phyloP scores from a whole-genome alignment of 140 eudicot species.

The Ambrosia hybrid region DNA sequence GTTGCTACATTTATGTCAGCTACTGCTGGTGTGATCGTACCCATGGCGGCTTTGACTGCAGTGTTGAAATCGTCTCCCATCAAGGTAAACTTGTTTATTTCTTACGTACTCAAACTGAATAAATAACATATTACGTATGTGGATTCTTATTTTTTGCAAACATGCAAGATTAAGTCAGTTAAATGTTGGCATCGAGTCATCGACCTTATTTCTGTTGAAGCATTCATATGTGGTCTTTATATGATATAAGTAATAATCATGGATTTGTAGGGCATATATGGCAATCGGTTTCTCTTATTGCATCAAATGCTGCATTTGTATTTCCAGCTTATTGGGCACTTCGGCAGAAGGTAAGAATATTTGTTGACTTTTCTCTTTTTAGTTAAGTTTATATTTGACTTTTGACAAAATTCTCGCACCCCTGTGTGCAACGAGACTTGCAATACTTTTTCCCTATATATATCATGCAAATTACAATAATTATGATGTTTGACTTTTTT shows the following conservation, averaged over 20 bases:
- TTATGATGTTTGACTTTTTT: constrained; percentile 8
- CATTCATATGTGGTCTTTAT: neutral
- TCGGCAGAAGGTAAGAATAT: constrained; percentile 58
- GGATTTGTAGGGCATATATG: constrained; percentile 75
- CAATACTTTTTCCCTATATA: no score
- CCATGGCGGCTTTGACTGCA: constrained; percentile 96
- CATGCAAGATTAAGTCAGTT: neutral
- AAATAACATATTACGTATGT: neutral
- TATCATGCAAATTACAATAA: neutral
- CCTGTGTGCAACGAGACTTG: no score
- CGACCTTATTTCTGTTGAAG: neutral
- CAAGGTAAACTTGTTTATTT: constrained; percentile 50
- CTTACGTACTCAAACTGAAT: neutral
- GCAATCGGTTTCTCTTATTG: constrained; percentile 88
- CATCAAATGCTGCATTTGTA: constrained; percentile 90
- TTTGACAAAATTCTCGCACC: no score
- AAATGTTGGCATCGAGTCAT: neutral
- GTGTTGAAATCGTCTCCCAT: constrained; percentile 75
- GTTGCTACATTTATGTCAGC: constrained; percentile 33
- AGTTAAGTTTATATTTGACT: constrained; percentile 4
- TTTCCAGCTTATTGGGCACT: constrained; percentile 96
- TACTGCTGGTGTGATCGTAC: constrained; percentile 81
- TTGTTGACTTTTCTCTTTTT: neutral
- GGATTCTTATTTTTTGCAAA: neutral
- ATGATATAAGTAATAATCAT: neutral